Base-by-base conservation (phyloP, 1,284 basidiomycete genomes). In the Ustilago hordei region DNA sequence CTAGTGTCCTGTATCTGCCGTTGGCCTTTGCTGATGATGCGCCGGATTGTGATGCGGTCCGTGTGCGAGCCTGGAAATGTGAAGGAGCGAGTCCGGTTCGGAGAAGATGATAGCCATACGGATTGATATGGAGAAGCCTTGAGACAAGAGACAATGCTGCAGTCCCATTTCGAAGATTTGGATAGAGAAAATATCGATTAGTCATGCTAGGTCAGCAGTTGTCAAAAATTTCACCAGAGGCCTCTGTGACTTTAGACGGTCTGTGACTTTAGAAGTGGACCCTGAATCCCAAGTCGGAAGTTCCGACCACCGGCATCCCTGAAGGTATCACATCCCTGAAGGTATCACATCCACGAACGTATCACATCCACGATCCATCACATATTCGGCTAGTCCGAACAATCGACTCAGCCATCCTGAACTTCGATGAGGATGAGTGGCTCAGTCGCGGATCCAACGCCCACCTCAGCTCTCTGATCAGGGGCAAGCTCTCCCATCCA, bases 141-240 rank as follows among this genome's bases (percentile, higher is more conserved):
- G 11, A 45, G n/a, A n/a, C 6, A 8, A 7, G 43, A 45, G 9
- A 41, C 39, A 2, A 45, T 23, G 43, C n/a, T 45, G 43, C 43
- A 45, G n/a, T 45, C n/a, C 3, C 39, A 47, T 55, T 61, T 54
- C 38, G 39, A 55, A 57, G 39, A 50, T 47, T 55, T 36, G 28
- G 54, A 56, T 23, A 38, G 15, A 8, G n/a, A 43, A 8, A 28
- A 52, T 31, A 17, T 35, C 50, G 60, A 32, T 62, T 50, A 63
- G 41, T 69, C 53, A 60, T 55, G 38, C 17, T 55, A 19, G 45
- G 57, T 62, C 67, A 69, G 23, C 6, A 41, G 7, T 41, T 47
- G 13, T 19, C 35, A 52, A 31, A 34, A 31, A 32, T 41, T 34
- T 34, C 54, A 48, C 45, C 3, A 28, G 23, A 31, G n/a, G 48